These are phyloP conservation scores for Starmera dryadoides DNA, from an alignment of 805 yeast species.

Conservation along the genomic window DNA sequence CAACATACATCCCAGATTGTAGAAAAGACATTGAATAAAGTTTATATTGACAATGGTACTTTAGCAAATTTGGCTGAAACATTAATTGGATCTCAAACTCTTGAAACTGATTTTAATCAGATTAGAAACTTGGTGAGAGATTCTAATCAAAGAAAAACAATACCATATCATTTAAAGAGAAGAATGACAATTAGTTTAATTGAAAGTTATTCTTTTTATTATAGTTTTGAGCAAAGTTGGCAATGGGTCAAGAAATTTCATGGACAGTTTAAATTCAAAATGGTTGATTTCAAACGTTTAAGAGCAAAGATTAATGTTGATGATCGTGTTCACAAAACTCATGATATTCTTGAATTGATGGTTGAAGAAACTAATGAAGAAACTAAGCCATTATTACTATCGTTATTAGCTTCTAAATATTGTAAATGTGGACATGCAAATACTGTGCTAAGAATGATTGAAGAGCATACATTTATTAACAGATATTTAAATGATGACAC, in stretches of 20 bases:
- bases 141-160: not conserved
- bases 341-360: not conserved
- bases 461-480: not conserved
- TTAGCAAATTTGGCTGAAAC: constrained; percentile 6
- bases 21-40: constrained; percentile 2
- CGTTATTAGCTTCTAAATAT: not conserved
- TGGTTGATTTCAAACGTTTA: not conserved
- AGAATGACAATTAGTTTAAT: not conserved
- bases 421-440: not conserved
- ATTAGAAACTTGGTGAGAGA: constrained; percentile 7
- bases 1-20: constrained; percentile 2
- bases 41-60: constrained; percentile 11
- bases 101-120: constrained; percentile 4
- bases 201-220: not conserved
- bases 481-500: not conserved
- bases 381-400: not conserved
- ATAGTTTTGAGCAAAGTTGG: not conserved
- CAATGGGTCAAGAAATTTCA: not conserved
- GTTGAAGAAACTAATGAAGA: not conserved
- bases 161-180: constrained; percentile 4
- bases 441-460: not conserved
- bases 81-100: not conserved
- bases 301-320: not conserved
- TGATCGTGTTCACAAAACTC: not conserved
- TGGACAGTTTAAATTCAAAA: not conserved